Base-by-base conservation (phyloP, 306 rosid genomes). In the Coriaria nepalensis region DNA sequence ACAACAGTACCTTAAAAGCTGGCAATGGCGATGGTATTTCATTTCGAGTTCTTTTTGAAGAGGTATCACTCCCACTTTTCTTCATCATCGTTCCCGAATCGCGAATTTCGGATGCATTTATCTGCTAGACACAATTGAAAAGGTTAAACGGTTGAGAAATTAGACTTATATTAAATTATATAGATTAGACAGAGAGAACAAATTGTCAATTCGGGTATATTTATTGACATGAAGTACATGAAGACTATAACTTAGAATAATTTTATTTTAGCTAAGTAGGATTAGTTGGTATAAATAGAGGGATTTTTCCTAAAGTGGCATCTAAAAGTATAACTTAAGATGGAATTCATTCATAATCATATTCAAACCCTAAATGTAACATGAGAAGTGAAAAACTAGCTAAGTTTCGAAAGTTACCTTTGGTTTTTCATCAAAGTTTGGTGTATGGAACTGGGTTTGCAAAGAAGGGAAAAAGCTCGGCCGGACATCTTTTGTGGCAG, bases 1-100 rank as follows among this genome's bases (percentile, higher is more conserved):
- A 55, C 40, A 33, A 64, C 61, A 66, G 74, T 79, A 88, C 97
- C 96, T 92, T 92, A 67, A 85, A 92, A 76, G 94, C 98, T 75
- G 98, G 98, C 82, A 92, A 69, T 65, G 96, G 62, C 7, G 98
- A 73, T 44, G 92, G 73, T 20, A 74, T 72, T 79, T 92, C 96
- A 77, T 72, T 85, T 46, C 95, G 70, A 38, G 85, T 69, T 79
- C 98, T 85, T 82, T 92, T 92, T 43, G 83, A 58, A 62, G 81
- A 60, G 43, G 70, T 52, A 68, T 79, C 94, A 52, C 60, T 75
- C 48, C 76, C 94, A 73, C 86, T 85, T 82, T 81, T 92, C 76
- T 79, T 92, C 59, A 45, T 74, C 62, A 64, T 73, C 9, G 57
- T 47, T 63, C 64, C 63, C 12, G 92, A 73, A n/a, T 90, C 94